Evolutionary conservation across 106 monocot species (phyloP), one percentile per base, ranked within the genome.

Genomic region (Platanthera guangdongensis): DNA sequence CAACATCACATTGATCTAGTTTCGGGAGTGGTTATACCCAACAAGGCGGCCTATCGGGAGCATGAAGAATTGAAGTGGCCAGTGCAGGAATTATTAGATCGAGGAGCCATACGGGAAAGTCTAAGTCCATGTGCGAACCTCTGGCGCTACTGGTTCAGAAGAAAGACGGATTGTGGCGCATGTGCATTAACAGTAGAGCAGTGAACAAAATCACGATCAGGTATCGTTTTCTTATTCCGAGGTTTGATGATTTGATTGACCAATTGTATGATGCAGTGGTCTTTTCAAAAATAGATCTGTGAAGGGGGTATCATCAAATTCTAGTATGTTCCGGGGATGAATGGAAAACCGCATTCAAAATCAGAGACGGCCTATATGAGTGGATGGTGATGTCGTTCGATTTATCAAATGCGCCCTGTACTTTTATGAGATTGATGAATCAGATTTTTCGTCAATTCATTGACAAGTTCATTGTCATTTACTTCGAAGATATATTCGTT

Each of bases 311-410:
- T n/a, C n/a, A n/a, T 80, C 1, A 45, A 45, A 1, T 81, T 0
- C 5, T 46, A 4, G 59, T 84, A 4, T 0, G 18, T 1, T 3
- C 5, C n/a, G n/a, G n/a, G 0, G 73, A 81, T 59, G 57, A 84
- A 32, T 80, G 80, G 76, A 80, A 76, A 46, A 80, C 50, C 4
- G 22, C 76, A 7, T 84, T 80, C 13, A 80, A 80, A 50, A 80
- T 72, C 1, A 6, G 28, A 12, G 60, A 84, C 0, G 72, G 78
- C 5, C 19, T 84, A 11, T 80, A 80, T 49, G 64, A 84, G n/a
- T 77, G 72, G 76, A 8, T 80, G 48, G 54, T 80, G 0, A 84
- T 84, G 71, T 53, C 74, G 55, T 80, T 80, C 25, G 21, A 76
- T 2, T 21, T 78, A 5, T 75, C 68, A 0, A 83, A 78, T 75